Evolutionary conservation across 768 basidiomycete genomes (phyloP).

Genomic region (Tulasnella sp.): DNA sequence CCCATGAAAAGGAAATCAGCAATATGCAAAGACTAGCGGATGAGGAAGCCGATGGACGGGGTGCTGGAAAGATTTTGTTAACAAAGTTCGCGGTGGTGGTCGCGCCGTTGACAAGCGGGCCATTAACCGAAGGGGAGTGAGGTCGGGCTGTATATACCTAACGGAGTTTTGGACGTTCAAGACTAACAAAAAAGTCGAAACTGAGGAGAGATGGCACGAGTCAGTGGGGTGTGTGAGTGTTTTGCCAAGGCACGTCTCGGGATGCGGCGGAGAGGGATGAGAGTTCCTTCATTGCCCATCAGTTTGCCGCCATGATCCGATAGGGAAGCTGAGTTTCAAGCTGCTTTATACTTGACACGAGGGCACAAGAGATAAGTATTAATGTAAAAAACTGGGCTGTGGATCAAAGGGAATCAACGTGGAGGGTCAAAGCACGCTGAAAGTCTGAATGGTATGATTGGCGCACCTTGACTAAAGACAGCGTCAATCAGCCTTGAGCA

Average conservation of each 20-base stretch:
- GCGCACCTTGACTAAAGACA: not conserved
- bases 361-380: not conserved
- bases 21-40: not conserved
- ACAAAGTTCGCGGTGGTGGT: not conserved
- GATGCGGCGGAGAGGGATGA: not conserved
- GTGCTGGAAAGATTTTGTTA: not conserved
- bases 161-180: not conserved
- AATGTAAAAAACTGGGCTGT: not conserved
- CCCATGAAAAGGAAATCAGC: conserved; percentile 6
- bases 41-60: conserved; percentile 8
- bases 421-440: not conserved
- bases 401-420: not conserved
- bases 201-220: conserved; percentile 8
- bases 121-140: not conserved
- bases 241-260: conserved; percentile 2
- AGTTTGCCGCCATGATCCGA: not conserved
- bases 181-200: not conserved
- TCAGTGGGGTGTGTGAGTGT: conserved; percentile 5
- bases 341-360: not conserved
- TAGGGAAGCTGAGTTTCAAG: not conserved
- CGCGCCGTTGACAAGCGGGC: not conserved
- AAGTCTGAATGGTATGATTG: conserved; percentile 4
- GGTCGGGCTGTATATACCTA: not conserved
- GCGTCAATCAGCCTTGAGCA: not conserved
- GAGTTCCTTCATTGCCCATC: not conserved